phyloP scores from a whole-genome alignment of 768 basidiomycete genomes.

The Lepiota brunneoincarnata region DNA sequence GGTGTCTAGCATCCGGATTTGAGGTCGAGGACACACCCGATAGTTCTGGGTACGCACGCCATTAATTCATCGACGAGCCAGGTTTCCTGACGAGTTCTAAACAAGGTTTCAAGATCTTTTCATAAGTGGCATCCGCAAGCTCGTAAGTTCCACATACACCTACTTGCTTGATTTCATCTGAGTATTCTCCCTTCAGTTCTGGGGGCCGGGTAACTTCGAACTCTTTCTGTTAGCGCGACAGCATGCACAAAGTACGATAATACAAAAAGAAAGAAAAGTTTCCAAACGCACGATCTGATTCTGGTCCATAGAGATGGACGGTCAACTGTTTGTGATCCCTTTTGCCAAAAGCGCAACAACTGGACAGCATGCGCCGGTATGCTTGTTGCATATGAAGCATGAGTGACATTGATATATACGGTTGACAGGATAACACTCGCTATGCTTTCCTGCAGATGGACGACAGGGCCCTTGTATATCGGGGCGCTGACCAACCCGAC shows the following conservation, averaged over 20 bases:
- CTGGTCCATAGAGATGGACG: slow-evolving; percentile 45
- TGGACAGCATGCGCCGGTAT: slow-evolving; percentile 85
- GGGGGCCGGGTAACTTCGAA: slow-evolving; percentile 92
- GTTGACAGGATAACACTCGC: slow-evolving; percentile 81
- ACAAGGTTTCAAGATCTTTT: slow-evolving; percentile 75
- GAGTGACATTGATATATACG: not conserved
- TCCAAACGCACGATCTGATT: not conserved
- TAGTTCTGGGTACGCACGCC: slow-evolving; percentile 39
- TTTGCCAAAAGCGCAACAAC: slow-evolving; percentile 96
- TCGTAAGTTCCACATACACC: slow-evolving; percentile 49
- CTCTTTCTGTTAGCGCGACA: slow-evolving; percentile 70
- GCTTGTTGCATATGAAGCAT: slow-evolving; percentile 21
- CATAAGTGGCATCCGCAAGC: slow-evolving; percentile 72
- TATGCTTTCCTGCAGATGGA: slow-evolving; percentile 96
- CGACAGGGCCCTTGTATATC: slow-evolving; percentile 88
- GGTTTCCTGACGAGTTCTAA: not conserved
- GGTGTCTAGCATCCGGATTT: slow-evolving; percentile 79
- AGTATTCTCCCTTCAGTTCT: slow-evolving; percentile 63
- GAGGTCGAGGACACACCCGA: slow-evolving; percentile 64
- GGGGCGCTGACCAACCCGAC: slow-evolving; percentile 96
- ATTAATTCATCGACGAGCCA: slow-evolving; percentile 1
- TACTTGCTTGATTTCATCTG: not conserved
- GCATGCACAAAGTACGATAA: slow-evolving; percentile 44
- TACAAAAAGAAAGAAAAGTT: not conserved
- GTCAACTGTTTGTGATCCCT: slow-evolving; percentile 81